A percentile compares a stretch with the other conserved stretches of the same genome.
Conservation (phyloP, 345 rosid genomes). For the Carallia pectinifolia region DNA sequence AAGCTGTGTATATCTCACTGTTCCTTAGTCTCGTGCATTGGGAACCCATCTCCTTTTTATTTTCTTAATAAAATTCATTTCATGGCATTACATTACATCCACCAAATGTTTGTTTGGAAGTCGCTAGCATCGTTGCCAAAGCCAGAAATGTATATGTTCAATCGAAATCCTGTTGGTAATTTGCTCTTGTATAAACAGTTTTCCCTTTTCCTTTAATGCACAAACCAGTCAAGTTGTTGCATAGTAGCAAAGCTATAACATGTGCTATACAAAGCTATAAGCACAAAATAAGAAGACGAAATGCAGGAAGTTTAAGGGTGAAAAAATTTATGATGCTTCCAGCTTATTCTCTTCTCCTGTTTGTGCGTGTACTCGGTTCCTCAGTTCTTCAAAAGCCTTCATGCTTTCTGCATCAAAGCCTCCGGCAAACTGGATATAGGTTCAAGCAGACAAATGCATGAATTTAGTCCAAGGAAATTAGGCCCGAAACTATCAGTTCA, state of each 20-base stretch:
- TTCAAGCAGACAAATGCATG: neutral
- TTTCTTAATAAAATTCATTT: too few relatives aligned
- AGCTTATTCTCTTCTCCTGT: slow-evolving; percentile 42
- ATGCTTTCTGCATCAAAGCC: slow-evolving; percentile 98
- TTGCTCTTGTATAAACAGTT: neutral
- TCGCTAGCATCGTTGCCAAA: too few relatives aligned
- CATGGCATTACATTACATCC: too few relatives aligned
- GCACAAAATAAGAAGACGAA: slow-evolving; percentile 7
- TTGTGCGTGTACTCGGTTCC: slow-evolving; percentile 64
- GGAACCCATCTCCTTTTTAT: too few relatives aligned
- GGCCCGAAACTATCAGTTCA: neutral
- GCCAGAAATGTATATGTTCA: too few relatives aligned
- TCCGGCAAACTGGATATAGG: slow-evolving; percentile 76
- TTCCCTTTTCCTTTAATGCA: slow-evolving; percentile 1
- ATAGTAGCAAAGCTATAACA: slow-evolving; percentile 8
- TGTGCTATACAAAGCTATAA: slow-evolving; percentile 3
- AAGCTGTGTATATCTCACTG: too few relatives aligned
- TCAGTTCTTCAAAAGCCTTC: slow-evolving; percentile 93
- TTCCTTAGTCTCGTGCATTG: too few relatives aligned
- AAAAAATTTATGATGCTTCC: slow-evolving; percentile 28
- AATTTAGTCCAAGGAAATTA: neutral
- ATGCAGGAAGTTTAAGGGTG: slow-evolving; percentile 13
- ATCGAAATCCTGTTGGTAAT: neutral
- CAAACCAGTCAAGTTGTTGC: slow-evolving; percentile 4
- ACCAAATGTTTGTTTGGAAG: too few relatives aligned